phyloP scores from a whole-genome alignment of 345 rosid genomes.

The Dovyalis caffra region DNA sequence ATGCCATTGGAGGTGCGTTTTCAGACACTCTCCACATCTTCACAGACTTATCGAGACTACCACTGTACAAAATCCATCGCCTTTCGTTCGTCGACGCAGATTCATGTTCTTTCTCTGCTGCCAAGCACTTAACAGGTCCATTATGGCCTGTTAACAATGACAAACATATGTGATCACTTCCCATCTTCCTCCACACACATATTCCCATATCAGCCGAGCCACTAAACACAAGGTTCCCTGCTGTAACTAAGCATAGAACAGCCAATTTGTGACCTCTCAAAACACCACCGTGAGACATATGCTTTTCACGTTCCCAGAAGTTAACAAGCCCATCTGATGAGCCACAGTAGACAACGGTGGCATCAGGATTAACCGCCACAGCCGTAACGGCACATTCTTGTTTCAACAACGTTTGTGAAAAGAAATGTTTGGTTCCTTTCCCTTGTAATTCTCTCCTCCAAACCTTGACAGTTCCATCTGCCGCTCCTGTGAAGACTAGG shows the following conservation, averaged over 20 bases:
- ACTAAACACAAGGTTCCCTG: slow-evolving; percentile 67
- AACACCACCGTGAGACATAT: slow-evolving; percentile 59
- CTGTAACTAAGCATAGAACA: slow-evolving; percentile 63
- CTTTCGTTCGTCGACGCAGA: slow-evolving; percentile 38
- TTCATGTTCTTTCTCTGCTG: slow-evolving; percentile 61
- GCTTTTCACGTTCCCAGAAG: slow-evolving; percentile 64
- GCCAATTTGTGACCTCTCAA: slow-evolving; percentile 79
- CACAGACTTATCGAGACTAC: slow-evolving; percentile 86
- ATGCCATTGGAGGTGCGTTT: slow-evolving; percentile 39
- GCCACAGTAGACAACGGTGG: slow-evolving; percentile 64
- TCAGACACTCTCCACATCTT: slow-evolving; percentile 89
- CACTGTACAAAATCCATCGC: slow-evolving; percentile 85
- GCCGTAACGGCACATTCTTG: slow-evolving; percentile 88
- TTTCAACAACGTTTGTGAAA: slow-evolving; percentile 70
- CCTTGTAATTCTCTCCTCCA: slow-evolving; percentile 91
- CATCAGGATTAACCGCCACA: slow-evolving; percentile 49
- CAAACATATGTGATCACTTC: slow-evolving; percentile 50
- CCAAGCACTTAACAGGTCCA: slow-evolving; percentile 92
- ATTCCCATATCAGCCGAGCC: slow-evolving; percentile 88
- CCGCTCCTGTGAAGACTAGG: slow-evolving; percentile 81
- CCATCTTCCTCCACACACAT: slow-evolving; percentile 72
- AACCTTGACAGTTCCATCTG: slow-evolving; percentile 78
- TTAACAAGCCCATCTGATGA: slow-evolving; percentile 87
- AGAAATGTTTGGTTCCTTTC: slow-evolving; percentile 78
- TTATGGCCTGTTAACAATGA: slow-evolving; percentile 66